Evolutionary conservation across 139 green algal genomes (phyloP), one percentile per base, ranked within the genome.

Genomic region (Mesostigma viride): DNA sequence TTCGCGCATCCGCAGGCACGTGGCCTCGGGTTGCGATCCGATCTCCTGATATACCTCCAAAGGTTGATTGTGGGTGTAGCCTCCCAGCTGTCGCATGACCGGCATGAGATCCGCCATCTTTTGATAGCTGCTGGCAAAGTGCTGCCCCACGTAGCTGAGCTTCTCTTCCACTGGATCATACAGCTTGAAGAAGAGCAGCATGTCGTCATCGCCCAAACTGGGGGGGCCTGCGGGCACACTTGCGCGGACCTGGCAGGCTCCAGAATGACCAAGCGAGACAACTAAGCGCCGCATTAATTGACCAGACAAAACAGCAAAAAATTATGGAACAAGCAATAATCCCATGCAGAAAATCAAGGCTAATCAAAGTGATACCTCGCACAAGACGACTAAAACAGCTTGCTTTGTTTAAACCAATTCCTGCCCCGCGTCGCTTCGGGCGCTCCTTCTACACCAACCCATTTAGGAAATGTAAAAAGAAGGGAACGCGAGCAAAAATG

Each of bases 171-270:
- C 36, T 1, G 78, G 80, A 65, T 93, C 81, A 53, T 91, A 97
- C 27, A 86, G 67, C 83, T 97, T 96, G 75, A 96, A 76, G 71
- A 97, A 96, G 14, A 97, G 72, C 51, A 95, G 77, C 35, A 92
- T 70, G 35, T 80, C 71, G 1, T 67, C 51, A 33, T 74, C 69
- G 32, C 58, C 58, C 8, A 51, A 33, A 30, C 78, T 62, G 5
- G 64, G 72, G 20, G 70, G 32, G 11, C 74, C 8, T 26, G 11
- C 6, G 32, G 11, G 31, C 59, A 4, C 59, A 4, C 62, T n/a
- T n/a, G n/a, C n/a, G n/a, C 69, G 36, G 40, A 17, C 14, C 14
- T 30, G 17, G 48, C 27, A 14, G 34, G 56, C 20, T n/a, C 17
- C 40, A 17, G 40, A 53, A 17, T 53, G 14, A 74, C 69, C 44